Evolutionary conservation across 164 flowering plant genomes (phyloP).

Genomic region (Vitis riparia): DNA sequence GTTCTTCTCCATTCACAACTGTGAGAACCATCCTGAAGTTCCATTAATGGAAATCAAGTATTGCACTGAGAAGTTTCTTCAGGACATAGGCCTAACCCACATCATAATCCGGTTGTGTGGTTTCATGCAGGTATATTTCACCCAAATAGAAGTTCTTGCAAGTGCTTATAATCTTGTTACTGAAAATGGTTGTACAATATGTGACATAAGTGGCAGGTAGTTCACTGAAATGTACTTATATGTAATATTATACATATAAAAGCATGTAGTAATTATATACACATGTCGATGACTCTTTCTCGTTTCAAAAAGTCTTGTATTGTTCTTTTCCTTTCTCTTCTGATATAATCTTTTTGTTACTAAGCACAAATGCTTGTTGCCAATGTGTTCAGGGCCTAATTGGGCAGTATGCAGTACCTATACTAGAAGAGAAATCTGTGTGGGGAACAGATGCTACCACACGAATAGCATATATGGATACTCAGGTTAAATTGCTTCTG

Average conservation of each 20-base stretch:
- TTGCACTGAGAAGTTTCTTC: slow-evolving; percentile 92
- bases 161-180: too few species aligned
- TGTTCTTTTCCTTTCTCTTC: too few species aligned
- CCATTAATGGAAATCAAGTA: slow-evolving; percentile 95
- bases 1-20: slow-evolving; percentile 94
- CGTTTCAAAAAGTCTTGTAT: too few species aligned
- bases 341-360: too few species aligned
- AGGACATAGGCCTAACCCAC: slow-evolving; percentile 75
- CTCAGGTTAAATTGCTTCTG: slow-evolving; percentile 56
- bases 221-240: too few species aligned
- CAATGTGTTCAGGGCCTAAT: slow-evolving; percentile 66
- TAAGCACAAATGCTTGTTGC: slow-evolving; percentile 6
- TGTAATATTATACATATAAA: too few species aligned
- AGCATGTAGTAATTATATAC: too few species aligned
- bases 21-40: slow-evolving; percentile 97
- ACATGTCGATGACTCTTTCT: not conserved
- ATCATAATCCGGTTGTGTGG: slow-evolving; percentile 82
- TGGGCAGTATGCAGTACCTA: slow-evolving; percentile 98
- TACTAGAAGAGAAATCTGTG: slow-evolving; percentile 94
- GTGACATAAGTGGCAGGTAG: too few species aligned
- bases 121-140: slow-evolving; percentile 83
- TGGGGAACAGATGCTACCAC: slow-evolving; percentile 99
- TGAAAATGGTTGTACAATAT: too few species aligned
- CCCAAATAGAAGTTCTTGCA: slow-evolving; percentile 1
- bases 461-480: slow-evolving; percentile 97